Evolutionary conservation across 2,329 filamentous ascomycete species (phyloP).

Genomic region (Ceratocystis colombiana): DNA sequence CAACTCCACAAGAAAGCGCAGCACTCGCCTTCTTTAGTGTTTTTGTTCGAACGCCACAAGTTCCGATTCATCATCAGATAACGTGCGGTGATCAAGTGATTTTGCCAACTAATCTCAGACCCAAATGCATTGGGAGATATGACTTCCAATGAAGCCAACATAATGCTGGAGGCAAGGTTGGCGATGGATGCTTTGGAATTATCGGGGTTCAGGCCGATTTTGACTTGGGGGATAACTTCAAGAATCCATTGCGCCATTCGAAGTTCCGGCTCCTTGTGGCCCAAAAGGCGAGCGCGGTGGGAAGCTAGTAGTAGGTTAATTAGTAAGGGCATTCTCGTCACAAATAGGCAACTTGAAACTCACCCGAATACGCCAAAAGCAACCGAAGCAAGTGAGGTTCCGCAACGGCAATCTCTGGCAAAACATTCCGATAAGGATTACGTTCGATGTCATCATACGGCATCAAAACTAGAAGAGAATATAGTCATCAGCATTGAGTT

Average conservation of each 20-base stretch:
- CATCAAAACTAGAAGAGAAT: conserved; percentile 34
- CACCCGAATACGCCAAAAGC: conserved; percentile 62
- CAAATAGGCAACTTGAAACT: neutral
- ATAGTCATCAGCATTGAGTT: neutral
- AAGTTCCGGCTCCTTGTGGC: conserved; percentile 62
- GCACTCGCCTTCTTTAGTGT: conserved; percentile 36
- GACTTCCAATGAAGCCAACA: conserved; percentile 75
- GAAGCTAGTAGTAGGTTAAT: conserved; percentile 42
- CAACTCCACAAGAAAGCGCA: conserved; percentile 67
- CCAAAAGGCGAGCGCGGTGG: conserved; percentile 64
- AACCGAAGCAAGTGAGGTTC: conserved; percentile 65
- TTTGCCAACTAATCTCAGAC: conserved; percentile 70
- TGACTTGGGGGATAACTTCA: conserved; percentile 55
- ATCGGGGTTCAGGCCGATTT: neutral
- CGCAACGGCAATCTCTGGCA: conserved; percentile 53
- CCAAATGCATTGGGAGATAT: conserved; percentile 73
- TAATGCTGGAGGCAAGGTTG: conserved; percentile 70
- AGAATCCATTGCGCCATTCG: conserved; percentile 73
- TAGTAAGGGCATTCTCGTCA: neutral
- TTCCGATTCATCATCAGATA: conserved; percentile 54
- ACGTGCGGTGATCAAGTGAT: conserved; percentile 64
- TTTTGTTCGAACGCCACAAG: conserved; percentile 24
- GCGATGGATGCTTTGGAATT: conserved; percentile 29
- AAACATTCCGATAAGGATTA: conserved; percentile 44
- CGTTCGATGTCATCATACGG: conserved; percentile 44